A percentile compares a stretch with the other conserved stretches of the same genome.
Evolutionary conservation across 1,139 yeast genomes (phyloP).

Genomic region (Candida freyschussii): DNA sequence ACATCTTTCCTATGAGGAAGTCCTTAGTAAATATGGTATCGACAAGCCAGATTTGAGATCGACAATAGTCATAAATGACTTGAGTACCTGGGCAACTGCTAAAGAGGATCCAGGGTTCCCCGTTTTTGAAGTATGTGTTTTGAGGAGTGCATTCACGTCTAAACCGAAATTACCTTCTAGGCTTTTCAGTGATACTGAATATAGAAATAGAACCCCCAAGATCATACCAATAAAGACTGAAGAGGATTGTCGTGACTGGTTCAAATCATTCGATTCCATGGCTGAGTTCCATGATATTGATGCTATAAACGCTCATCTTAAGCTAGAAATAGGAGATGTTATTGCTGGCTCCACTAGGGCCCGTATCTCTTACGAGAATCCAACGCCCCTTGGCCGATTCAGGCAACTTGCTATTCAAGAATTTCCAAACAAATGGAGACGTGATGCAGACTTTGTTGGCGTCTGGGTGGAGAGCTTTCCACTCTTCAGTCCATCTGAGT

Average conservation of each 20-base stretch:
- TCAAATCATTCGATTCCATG: conserved; percentile 31
- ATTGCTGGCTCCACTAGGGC: conserved; percentile 74
- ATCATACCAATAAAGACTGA: conserved; percentile 43
- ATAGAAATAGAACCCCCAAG: conserved; percentile 56
- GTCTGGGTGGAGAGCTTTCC: conserved; percentile 92
- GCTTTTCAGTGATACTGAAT: conserved; percentile 41
- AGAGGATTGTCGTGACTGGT: conserved; percentile 42
- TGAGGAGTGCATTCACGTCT: conserved; percentile 44
- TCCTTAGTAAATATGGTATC: conserved; percentile 72
- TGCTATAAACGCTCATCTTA: conserved; percentile 32
- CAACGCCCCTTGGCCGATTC: conserved; percentile 88
- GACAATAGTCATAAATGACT: conserved; percentile 43
- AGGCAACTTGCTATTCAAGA: conserved; percentile 66
- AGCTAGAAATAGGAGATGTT: conserved; percentile 63
- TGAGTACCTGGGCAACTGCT: conserved; percentile 40
- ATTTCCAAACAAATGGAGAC: conserved; percentile 39
- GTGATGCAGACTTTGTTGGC: conserved; percentile 46
- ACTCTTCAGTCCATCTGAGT: conserved; percentile 69
- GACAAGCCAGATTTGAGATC: conserved; percentile 93
- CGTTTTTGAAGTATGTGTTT: conserved; percentile 66
- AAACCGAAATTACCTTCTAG: conserved; percentile 35
- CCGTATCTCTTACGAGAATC: conserved; percentile 71
- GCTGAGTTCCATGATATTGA: conserved; percentile 29
- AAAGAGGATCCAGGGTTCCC: conserved; percentile 39
- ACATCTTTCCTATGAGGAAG: conserved; percentile 59